Conservation (phyloP, 1,284 basidiomycete species). For the Somion occarium region DNA sequence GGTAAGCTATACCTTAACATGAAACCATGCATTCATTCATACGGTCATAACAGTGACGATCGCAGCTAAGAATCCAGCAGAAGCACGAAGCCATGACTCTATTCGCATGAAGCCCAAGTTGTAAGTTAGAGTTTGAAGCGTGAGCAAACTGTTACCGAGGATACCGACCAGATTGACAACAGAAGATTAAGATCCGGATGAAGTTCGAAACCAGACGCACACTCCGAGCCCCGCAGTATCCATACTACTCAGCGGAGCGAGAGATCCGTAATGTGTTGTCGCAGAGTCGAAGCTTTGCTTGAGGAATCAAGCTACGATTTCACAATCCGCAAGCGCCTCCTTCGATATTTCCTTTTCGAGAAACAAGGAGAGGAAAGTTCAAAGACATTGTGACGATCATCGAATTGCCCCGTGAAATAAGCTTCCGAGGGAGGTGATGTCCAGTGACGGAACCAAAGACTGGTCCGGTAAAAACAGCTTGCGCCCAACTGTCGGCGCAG, state of each 20-base stretch:
- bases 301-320: slow-evolving; percentile 7
- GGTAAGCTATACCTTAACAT: not conserved
- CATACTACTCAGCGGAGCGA: not conserved
- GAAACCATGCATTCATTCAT: not conserved
- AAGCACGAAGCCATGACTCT: not conserved
- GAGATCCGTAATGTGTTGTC: not conserved
- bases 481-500: not conserved
- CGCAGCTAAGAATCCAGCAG: too few relatives aligned
- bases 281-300: slow-evolving; percentile 9
- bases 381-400: not conserved
- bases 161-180: too few relatives aligned
- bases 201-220: not conserved
- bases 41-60: not conserved
- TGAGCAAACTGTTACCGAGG: not conserved
- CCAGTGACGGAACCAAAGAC: not conserved
- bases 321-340: slow-evolving; percentile 12
- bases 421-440: too few relatives aligned
- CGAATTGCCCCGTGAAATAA: too few relatives aligned
- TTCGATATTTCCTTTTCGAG: slow-evolving; percentile 16
- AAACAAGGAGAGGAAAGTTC: slow-evolving; percentile 10
- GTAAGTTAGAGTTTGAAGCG: not conserved
- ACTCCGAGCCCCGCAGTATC: not conserved
- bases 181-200: not conserved
- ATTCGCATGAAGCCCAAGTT: not conserved
- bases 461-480: not conserved